These are phyloP conservation scores for Alternaria sp. DNA, from an alignment of 2,329 filamentous ascomycete genomes.

Conservation along the genomic window DNA sequence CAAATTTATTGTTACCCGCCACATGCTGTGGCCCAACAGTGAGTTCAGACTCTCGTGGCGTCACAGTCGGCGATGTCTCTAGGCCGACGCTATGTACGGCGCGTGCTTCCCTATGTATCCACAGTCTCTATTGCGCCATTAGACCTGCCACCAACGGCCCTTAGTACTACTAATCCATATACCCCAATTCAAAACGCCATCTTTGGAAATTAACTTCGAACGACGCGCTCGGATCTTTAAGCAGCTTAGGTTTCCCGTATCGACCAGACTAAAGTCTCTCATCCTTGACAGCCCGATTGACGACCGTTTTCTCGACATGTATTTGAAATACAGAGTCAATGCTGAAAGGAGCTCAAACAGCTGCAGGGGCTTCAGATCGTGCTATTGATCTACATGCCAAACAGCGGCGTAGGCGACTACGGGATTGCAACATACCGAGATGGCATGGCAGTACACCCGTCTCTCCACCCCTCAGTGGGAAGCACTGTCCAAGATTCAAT, in stretches of 20 bases:
- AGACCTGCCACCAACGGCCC: constrained; percentile 26
- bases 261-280: constrained; percentile 2
- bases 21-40: constrained; percentile 19
- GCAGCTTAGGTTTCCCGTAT: constrained; percentile 5
- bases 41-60: constrained; percentile 21
- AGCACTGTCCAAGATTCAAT: neutral
- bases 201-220: constrained; percentile 11
- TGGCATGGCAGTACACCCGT: neutral
- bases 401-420: constrained; percentile 5
- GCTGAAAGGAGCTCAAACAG: neutral
- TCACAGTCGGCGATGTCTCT: constrained; percentile 28
- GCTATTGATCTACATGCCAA: constrained; percentile 12
- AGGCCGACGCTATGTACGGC: constrained; percentile 10
- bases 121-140: constrained; percentile 17
- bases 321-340: constrained; percentile 10
- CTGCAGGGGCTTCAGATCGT: constrained; percentile 2
- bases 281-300: constrained; percentile 1
- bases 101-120: constrained; percentile 5
- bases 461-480: neutral
- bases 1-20: constrained; percentile 18
- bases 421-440: constrained; percentile 12
- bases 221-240: constrained; percentile 6
- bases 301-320: neutral
- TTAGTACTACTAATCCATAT: constrained; percentile 27
- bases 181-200: constrained; percentile 30